phyloP scores from a whole-genome alignment of 257 asterid genomes.

The Solanum piurae region DNA sequence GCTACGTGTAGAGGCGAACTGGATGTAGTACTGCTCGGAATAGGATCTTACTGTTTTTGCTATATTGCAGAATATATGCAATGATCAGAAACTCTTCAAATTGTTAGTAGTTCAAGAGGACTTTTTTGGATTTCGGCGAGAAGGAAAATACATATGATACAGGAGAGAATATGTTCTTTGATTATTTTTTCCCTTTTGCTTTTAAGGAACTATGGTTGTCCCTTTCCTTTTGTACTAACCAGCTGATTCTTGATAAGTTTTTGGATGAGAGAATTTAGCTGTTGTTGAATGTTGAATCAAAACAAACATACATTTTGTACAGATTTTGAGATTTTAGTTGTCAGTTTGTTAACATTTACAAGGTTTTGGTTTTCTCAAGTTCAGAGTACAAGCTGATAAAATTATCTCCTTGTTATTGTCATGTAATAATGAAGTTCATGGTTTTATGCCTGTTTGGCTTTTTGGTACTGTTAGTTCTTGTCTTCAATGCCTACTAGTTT shows the following conservation, averaged over 20 bases:
- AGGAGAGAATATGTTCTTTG: background rate
- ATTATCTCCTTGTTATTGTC: background rate
- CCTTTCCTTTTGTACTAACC: background rate
- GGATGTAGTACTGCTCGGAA: background rate
- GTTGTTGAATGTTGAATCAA: background rate
- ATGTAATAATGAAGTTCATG: background rate
- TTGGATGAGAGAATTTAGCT: conserved; percentile 11
- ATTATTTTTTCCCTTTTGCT: background rate
- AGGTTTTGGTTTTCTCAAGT: background rate
- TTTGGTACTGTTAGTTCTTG: background rate
- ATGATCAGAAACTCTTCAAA: too few species aligned
- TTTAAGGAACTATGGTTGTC: background rate
- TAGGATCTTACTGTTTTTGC: background rate
- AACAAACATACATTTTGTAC: background rate
- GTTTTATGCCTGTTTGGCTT: background rate
- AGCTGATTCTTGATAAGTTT: conserved; percentile 18
- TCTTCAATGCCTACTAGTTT: background rate
- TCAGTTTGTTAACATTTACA: background rate
- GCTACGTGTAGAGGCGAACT: background rate
- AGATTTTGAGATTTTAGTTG: background rate
- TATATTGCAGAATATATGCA: background rate
- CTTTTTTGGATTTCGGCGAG: background rate
- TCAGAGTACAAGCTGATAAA: too few species aligned
- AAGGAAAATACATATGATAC: background rate
- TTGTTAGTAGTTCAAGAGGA: background rate